phyloP scores from a whole-genome alignment of 352 stramenopile species.

The Phytopythium oedochilum region DNA sequence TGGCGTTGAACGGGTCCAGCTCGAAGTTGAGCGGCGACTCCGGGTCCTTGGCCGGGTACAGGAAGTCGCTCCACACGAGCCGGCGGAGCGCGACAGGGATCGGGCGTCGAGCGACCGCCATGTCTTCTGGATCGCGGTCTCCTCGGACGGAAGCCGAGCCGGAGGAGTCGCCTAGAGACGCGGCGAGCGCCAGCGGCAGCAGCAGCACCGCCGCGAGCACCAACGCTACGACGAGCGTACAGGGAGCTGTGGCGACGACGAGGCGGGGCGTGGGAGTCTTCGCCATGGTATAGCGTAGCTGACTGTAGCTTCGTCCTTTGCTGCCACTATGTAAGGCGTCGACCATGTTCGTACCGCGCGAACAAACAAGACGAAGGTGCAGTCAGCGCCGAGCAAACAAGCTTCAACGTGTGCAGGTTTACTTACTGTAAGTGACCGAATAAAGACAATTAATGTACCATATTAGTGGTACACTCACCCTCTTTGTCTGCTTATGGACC shows the following conservation, averaged over 20 bases:
- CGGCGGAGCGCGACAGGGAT: not conserved
- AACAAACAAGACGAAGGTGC: not conserved
- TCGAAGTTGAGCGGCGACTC: constrained; percentile 11
- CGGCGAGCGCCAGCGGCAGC: too few relatives aligned
- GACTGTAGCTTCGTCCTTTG: too few relatives aligned
- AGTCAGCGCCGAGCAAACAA: not conserved
- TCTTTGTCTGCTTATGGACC: too few relatives aligned
- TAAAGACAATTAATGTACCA: not conserved
- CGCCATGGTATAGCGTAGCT: too few relatives aligned
- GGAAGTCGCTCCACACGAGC: constrained; percentile 11
- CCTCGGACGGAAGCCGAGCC: too few relatives aligned
- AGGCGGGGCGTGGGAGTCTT: not conserved
- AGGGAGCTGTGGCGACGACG: too few relatives aligned
- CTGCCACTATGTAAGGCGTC: too few relatives aligned
- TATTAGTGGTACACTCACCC: not conserved
- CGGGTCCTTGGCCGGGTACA: constrained; percentile 8
- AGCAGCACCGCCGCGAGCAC: not conserved
- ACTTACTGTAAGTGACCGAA: too few relatives aligned
- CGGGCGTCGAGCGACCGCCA: not conserved
- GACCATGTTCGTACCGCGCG: too few relatives aligned
- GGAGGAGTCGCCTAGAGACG: too few relatives aligned
- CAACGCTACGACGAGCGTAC: not conserved
- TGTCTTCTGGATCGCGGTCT: too few relatives aligned
- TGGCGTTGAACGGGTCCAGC: constrained; percentile 14
- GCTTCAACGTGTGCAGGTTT: constrained; percentile 1